phyloP scores from a whole-genome alignment of 495 filamentous ascomycete genomes.

The Niebla homalea region DNA sequence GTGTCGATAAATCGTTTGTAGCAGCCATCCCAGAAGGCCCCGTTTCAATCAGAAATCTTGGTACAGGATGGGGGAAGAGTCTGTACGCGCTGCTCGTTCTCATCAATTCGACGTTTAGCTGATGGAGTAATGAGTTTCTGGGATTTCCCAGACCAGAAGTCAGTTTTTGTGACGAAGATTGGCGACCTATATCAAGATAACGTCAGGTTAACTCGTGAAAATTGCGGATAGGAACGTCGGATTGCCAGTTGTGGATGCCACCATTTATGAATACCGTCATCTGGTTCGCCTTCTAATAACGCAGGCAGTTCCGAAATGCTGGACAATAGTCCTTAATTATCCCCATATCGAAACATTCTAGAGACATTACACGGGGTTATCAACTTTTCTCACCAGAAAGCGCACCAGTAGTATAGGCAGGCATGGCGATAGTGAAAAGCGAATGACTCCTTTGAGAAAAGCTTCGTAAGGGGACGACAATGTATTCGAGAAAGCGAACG shows the following conservation, averaged over 20 bases:
- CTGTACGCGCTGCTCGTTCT: background rate
- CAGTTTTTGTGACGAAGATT: conserved; percentile 5
- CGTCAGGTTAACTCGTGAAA: background rate
- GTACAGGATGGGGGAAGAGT: no score
- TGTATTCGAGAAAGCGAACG: conserved; percentile 1
- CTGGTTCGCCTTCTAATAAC: conserved; percentile 5
- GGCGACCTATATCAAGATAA: conserved; percentile 1
- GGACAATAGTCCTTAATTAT: background rate
- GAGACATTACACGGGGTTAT: conserved; percentile 6
- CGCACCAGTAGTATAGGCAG: conserved; percentile 1
- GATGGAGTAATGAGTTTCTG: background rate
- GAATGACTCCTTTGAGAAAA: conserved; percentile 3
- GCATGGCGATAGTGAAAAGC: conserved; percentile 2
- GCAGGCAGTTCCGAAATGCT: conserved; percentile 1
- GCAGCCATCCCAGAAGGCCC: no score
- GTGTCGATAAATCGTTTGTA: no score
- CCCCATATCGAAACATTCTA: conserved; percentile 1
- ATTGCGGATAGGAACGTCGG: background rate
- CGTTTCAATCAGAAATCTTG: no score
- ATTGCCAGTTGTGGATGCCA: background rate
- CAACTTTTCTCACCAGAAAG: conserved; percentile 1
- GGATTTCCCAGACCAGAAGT: background rate
- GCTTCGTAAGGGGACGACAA: conserved; percentile 1
- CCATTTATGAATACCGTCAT: background rate
- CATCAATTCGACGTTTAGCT: background rate